These are phyloP conservation scores for Opeltia flavorubescens DNA, from an alignment of 495 filamentous ascomycete genomes.

Conservation along the genomic window DNA sequence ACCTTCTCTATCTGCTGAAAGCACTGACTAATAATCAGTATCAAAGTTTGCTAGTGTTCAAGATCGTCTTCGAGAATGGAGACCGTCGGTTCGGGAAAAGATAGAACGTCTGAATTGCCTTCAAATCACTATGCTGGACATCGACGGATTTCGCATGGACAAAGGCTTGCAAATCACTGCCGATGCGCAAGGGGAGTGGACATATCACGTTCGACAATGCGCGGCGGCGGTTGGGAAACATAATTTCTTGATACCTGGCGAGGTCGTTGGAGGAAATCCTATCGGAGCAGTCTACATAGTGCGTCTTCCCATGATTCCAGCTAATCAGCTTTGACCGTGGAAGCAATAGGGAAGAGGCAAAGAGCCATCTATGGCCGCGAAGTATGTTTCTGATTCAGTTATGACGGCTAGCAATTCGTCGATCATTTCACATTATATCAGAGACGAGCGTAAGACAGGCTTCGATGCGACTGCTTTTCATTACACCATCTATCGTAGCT, in stretches of 20 bases:
- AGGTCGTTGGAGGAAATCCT: conserved; percentile 27
- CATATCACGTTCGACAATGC: conserved; percentile 27
- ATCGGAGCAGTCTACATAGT: conserved; percentile 31
- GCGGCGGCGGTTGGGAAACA: conserved; percentile 27
- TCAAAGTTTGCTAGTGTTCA: conserved; percentile 30
- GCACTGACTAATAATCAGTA: conserved; percentile 22
- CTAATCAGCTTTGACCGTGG: conserved; percentile 30
- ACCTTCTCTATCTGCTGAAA: neutral
- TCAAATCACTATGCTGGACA: conserved; percentile 30
- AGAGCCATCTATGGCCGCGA: conserved; percentile 17
- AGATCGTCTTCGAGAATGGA: conserved; percentile 28
- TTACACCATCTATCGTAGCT: conserved; percentile 34
- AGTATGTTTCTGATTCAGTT: conserved; percentile 18
- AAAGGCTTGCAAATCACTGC: conserved; percentile 34
- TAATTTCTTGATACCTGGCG: conserved; percentile 35
- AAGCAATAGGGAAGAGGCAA: conserved; percentile 30
- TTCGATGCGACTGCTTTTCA: conserved; percentile 34
- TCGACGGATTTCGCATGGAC: conserved; percentile 36
- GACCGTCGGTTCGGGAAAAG: conserved; percentile 21
- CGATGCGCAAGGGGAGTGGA: conserved; percentile 31
- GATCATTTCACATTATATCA: conserved; percentile 16
- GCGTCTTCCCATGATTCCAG: conserved; percentile 46
- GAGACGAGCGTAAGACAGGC: conserved; percentile 21
- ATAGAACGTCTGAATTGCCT: conserved; percentile 27
- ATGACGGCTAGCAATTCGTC: conserved; percentile 16